Evolutionary conservation across 2,329 filamentous ascomycete genomes (phyloP).

Genomic region (Coniella vitis): DNA sequence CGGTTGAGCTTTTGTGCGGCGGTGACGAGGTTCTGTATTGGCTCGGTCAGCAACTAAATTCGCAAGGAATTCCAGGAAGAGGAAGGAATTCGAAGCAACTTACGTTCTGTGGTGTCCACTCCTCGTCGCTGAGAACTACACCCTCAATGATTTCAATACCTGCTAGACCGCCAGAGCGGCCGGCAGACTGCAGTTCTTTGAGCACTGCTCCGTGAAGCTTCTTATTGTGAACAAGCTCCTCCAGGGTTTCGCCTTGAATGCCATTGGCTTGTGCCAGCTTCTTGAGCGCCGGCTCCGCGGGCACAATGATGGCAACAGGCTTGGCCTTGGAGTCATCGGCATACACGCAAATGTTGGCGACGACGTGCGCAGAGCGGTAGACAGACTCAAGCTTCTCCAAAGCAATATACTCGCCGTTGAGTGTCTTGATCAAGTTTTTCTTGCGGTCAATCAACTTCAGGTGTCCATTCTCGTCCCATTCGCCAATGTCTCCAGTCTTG

Average conservation of each 20-base stretch:
- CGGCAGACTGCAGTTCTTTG: slow-evolving; percentile 55
- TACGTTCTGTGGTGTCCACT: slow-evolving; percentile 71
- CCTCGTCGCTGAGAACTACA: slow-evolving; percentile 63
- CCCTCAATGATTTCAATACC: slow-evolving; percentile 67
- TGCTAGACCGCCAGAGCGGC: slow-evolving; percentile 54
- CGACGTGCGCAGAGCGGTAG: slow-evolving; percentile 43
- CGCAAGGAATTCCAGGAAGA: not conserved
- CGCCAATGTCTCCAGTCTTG: slow-evolving; percentile 79
- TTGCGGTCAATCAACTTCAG: slow-evolving; percentile 74
- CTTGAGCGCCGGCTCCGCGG: slow-evolving; percentile 48
- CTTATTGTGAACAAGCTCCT: slow-evolving; percentile 61
- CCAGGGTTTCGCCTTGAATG: slow-evolving; percentile 47
- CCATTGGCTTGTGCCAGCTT: slow-evolving; percentile 40
- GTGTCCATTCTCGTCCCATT: slow-evolving; percentile 66
- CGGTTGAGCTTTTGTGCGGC: slow-evolving; percentile 69
- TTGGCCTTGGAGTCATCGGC: slow-evolving; percentile 44
- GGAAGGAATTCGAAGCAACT: slow-evolving; percentile 30
- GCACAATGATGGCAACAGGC: slow-evolving; percentile 51
- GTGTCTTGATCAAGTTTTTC: slow-evolving; percentile 83
- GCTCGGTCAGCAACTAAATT: slow-evolving; percentile 21
- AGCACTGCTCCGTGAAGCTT: slow-evolving; percentile 58
- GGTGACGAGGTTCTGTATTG: slow-evolving; percentile 53
- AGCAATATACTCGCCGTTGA: slow-evolving; percentile 77
- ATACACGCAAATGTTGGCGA: slow-evolving; percentile 51
- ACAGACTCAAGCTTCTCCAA: slow-evolving; percentile 62